phyloP scores from a whole-genome alignment of 208 protist species.

The Trypanosoma avium region DNA sequence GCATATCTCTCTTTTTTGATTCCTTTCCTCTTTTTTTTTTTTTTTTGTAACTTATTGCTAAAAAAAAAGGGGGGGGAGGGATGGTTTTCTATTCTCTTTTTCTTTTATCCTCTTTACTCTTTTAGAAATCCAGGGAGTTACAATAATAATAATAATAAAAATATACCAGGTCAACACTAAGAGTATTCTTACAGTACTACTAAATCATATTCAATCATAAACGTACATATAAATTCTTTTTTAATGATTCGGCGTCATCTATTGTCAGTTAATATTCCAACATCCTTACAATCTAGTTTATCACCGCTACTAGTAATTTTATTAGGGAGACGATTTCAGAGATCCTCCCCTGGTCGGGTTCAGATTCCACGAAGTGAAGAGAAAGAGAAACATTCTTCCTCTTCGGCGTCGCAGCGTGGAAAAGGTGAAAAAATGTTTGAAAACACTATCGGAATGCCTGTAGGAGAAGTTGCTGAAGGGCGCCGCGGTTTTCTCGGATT shows the following conservation, averaged over 20 bases:
- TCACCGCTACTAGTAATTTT: not conserved
- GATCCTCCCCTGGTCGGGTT: constrained; percentile 22
- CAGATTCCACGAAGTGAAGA: constrained; percentile 12
- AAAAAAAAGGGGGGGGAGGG: no score
- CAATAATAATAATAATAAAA: no score
- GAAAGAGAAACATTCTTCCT: not conserved
- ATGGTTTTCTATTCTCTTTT: constrained; percentile 12
- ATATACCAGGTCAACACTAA: no score
- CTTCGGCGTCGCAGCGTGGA: not conserved
- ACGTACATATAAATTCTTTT: no score
- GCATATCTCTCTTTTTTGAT: no score
- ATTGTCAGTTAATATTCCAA: no score
- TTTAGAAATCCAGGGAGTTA: not conserved
- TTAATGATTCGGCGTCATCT: no score
- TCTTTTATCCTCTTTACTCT: constrained; percentile 19
- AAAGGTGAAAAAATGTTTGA: not conserved
- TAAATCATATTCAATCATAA: no score
- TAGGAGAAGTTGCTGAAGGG: constrained; percentile 24
- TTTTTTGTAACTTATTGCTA: not conserved
- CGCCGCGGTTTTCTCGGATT: constrained; percentile 32
- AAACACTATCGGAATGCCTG: constrained; percentile 19
- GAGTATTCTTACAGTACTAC: no score
- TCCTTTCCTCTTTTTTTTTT: not conserved
- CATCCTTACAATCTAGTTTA: no score
- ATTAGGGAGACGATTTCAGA: constrained; percentile 28